These are phyloP conservation scores for Aspergillus kassunensis DNA, from an alignment of 495 filamentous ascomycete species.

Conservation along the genomic window DNA sequence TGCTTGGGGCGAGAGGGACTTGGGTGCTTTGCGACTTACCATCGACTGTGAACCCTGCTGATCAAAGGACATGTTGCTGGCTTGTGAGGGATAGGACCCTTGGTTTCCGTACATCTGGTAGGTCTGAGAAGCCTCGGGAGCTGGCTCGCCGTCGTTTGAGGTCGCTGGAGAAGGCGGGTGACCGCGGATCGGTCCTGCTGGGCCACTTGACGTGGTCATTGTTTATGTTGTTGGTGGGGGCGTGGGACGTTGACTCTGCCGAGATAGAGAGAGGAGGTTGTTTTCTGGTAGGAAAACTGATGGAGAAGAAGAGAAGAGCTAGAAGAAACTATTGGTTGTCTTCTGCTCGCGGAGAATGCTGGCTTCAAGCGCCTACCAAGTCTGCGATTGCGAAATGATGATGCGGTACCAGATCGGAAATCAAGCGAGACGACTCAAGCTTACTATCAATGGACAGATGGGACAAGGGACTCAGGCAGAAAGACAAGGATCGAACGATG, in stretches of 20 bases:
- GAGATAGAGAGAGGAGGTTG: no score
- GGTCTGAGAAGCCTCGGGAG: conserved; percentile 8
- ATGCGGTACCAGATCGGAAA: conserved; percentile 5
- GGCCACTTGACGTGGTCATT: no score
- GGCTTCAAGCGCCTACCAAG: not conserved
- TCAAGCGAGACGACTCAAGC: conserved; percentile 9
- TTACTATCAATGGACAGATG: not conserved
- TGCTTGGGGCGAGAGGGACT: not conserved
- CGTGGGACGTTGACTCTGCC: no score
- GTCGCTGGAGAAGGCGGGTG: conserved; percentile 27
- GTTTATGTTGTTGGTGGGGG: no score
- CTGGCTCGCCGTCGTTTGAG: conserved; percentile 18
- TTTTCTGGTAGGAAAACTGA: not conserved
- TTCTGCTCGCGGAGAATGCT: not conserved
- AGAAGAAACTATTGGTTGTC: not conserved
- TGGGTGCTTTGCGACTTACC: not conserved
- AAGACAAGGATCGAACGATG: not conserved
- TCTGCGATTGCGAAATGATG: not conserved
- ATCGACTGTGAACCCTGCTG: conserved; percentile 6
- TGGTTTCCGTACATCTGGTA: conserved; percentile 13
- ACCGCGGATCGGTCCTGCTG: no score
- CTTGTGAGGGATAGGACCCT: not conserved
- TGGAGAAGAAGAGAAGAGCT: not conserved
- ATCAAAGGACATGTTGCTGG: conserved; percentile 3
- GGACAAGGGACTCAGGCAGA: conserved; percentile 4